Evolutionary conservation across 2,329 filamentous ascomycete genomes (phyloP).

Genomic region (Xylaria sp.): DNA sequence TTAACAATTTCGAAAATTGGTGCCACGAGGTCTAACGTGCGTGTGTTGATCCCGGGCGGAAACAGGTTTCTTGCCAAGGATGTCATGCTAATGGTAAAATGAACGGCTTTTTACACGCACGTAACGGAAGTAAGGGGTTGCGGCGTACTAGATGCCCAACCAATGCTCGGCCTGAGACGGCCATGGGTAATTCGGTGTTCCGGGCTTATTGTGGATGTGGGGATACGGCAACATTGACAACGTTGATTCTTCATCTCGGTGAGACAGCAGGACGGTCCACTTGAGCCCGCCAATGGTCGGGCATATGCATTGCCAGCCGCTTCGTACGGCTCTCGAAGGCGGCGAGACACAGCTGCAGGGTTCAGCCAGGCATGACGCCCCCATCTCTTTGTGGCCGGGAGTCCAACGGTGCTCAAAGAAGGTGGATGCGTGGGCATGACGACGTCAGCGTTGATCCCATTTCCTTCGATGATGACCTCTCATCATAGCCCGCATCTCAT

Average conservation of each 20-base stretch:
- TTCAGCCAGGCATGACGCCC: neutral
- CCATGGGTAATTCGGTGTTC: neutral
- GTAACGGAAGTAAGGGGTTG: neutral
- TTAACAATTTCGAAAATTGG: too few relatives aligned
- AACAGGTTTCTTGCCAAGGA: neutral
- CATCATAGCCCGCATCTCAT: constrained; percentile 6
- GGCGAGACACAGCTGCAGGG: neutral
- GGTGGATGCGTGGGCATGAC: neutral
- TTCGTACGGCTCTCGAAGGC: neutral
- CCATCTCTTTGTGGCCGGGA: neutral
- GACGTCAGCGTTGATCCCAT: neutral
- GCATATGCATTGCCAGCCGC: neutral
- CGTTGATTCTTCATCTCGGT: neutral
- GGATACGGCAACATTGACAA: neutral
- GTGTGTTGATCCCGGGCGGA: neutral
- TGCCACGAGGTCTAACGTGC: neutral
- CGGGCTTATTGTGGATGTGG: neutral
- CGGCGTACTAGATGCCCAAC: too few relatives aligned
- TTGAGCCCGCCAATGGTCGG: neutral
- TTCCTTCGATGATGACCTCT: neutral
- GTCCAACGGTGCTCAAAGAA: too few relatives aligned
- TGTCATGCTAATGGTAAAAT: neutral
- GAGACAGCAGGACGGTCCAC: constrained; percentile 1
- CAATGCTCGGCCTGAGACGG: neutral
- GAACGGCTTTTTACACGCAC: neutral